Conservation (phyloP, 257 asterid genomes). For the Solanum bulbocastanum region DNA sequence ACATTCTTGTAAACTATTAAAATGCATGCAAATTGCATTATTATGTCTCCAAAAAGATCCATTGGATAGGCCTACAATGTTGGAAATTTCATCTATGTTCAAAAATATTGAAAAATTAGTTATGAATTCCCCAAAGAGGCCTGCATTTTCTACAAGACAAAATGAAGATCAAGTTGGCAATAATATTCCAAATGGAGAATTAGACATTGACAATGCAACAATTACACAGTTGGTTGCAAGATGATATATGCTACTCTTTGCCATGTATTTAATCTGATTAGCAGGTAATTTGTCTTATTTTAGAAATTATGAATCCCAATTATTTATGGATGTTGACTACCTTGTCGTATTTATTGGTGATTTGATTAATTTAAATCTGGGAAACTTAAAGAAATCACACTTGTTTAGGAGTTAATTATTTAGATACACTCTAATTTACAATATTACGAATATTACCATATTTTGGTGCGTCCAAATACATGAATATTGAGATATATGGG, state of each 20-base stretch:
- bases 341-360: no score
- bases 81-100: conserved; percentile 23
- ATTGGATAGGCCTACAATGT: conserved; percentile 26
- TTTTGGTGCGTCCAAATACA: no score
- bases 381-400: no score
- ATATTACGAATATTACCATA: no score
- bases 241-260: not conserved
- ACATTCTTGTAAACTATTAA: conserved; percentile 13
- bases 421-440: no score
- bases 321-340: no score
- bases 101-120: conserved; percentile 3
- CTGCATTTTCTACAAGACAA: conserved; percentile 17
- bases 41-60: conserved; percentile 24
- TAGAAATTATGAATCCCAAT: no score
- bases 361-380: no score
- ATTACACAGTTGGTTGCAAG: not conserved
- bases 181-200: not conserved
- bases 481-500: no score
- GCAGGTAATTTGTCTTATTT: not conserved
- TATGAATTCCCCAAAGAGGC: conserved; percentile 8
- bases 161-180: not conserved
- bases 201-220: not conserved
- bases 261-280: not conserved
- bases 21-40: conserved; percentile 22
- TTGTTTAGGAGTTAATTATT: no score